phyloP scores from a whole-genome alignment of 176 grass and related monocot species.

The Echinochloa phyllopogon region DNA sequence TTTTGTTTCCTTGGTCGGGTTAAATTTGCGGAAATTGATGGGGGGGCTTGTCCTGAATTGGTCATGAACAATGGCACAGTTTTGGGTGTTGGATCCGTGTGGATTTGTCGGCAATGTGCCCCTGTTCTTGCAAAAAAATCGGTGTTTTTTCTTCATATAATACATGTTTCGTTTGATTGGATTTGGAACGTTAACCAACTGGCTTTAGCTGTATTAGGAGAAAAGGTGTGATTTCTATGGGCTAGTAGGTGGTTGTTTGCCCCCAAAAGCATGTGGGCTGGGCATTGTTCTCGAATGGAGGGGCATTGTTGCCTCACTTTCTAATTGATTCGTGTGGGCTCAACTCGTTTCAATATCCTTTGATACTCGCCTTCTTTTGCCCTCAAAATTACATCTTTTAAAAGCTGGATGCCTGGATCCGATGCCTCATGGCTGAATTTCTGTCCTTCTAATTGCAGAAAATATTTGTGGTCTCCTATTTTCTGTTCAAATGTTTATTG shows the following conservation, averaged over 20 bases:
- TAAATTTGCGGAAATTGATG: not conserved
- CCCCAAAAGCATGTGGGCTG: not conserved
- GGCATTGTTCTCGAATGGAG: not conserved
- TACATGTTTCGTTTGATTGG: not conserved
- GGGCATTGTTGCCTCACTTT: not conserved
- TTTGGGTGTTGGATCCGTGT: not conserved
- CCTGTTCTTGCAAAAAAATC: not conserved
- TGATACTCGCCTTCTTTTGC: not conserved
- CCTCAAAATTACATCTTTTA: not conserved
- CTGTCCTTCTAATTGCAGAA: not conserved
- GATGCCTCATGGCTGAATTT: not conserved
- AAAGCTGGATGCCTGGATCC: slow-evolving; percentile 40
- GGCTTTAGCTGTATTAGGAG: not conserved
- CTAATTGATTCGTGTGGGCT: not conserved
- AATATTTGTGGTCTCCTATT: not conserved
- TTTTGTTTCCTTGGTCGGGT: not conserved
- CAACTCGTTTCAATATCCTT: not conserved
- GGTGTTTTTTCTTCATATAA: not conserved
- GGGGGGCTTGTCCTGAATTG: not conserved
- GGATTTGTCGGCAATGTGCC: not conserved
- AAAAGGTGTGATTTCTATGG: not conserved
- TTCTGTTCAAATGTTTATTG: not conserved
- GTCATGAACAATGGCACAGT: not conserved
- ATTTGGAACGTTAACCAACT: not conserved
- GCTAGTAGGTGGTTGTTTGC: not conserved